Evolutionary conservation across 441 rosid genomes (phyloP).

Genomic region (Metrosideros polymorpha): DNA sequence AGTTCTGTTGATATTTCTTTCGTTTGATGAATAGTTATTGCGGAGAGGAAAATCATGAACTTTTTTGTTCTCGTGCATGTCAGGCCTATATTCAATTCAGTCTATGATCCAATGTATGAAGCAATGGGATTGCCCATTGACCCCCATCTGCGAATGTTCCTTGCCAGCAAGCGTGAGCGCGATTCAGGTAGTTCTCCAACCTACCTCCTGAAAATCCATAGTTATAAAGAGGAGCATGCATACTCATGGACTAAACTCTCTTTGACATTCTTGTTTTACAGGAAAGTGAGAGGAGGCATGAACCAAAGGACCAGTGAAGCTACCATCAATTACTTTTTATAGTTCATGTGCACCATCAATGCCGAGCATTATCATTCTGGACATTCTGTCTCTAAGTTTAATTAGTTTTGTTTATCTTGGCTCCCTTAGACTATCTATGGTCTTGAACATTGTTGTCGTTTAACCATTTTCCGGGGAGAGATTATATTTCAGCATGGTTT

Average conservation of each 20-base stretch:
- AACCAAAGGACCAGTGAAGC: neutral
- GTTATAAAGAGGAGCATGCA: neutral
- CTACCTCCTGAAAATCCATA: neutral
- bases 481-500: neutral
- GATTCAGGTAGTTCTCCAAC: neutral
- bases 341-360: neutral
- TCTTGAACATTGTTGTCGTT: neutral
- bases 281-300: neutral
- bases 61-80: neutral
- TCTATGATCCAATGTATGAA: conserved; percentile 23
- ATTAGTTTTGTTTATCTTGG: neutral
- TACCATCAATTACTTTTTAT: neutral
- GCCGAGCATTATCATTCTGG: neutral
- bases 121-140: conserved; percentile 23
- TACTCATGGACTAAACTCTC: neutral
- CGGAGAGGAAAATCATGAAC: neutral
- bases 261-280: neutral
- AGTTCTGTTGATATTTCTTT: neutral
- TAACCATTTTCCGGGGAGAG: neutral
- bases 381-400: neutral
- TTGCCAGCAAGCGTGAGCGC: neutral
- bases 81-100: neutral
- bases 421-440: neutral
- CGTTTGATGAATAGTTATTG: neutral
- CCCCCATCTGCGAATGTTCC: conserved; percentile 24